Evolutionary conservation across 73 alveolate genomes (phyloP).

Genomic region (Paraurostyla sp.): DNA sequence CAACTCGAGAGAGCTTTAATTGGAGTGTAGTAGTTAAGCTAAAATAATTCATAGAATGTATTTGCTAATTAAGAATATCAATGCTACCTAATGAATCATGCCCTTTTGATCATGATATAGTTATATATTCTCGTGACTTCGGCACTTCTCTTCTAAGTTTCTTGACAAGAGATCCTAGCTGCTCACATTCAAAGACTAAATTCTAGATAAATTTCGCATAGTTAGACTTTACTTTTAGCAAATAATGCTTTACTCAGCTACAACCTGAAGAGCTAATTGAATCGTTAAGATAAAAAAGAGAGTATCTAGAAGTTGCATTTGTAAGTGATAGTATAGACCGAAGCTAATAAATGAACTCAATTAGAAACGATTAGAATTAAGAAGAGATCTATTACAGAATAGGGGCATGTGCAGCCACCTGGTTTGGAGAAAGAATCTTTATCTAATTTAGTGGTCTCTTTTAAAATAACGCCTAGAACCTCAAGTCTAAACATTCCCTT

Average conservation of each 20-base stretch:
- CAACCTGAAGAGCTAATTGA: neutral
- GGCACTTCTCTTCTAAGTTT: neutral
- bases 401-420: constrained; percentile 18
- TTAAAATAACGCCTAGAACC: neutral
- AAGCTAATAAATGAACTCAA: neutral
- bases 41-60: neutral
- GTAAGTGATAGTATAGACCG: neutral
- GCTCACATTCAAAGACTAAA: constrained; percentile 9
- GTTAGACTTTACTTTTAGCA: neutral
- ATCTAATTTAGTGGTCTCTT: constrained; percentile 7
- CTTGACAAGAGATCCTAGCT: neutral
- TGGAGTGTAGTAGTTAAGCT: constrained; percentile 9
- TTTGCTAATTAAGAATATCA: constrained; percentile 11
- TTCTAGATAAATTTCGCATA: constrained; percentile 33
- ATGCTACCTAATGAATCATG: constrained; percentile 51
- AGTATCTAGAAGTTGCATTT: neutral
- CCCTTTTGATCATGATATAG: constrained; percentile 40
- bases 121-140: constrained; percentile 6
- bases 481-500: constrained; percentile 28
- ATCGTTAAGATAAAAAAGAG: neutral
- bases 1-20: constrained; percentile 15
- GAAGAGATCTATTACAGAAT: neutral
- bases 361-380: neutral
- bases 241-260: constrained; percentile 5
- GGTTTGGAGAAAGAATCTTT: constrained; percentile 55